Evolutionary conservation across 345 rosid genomes (phyloP).

Genomic region (Citrus sp.): DNA sequence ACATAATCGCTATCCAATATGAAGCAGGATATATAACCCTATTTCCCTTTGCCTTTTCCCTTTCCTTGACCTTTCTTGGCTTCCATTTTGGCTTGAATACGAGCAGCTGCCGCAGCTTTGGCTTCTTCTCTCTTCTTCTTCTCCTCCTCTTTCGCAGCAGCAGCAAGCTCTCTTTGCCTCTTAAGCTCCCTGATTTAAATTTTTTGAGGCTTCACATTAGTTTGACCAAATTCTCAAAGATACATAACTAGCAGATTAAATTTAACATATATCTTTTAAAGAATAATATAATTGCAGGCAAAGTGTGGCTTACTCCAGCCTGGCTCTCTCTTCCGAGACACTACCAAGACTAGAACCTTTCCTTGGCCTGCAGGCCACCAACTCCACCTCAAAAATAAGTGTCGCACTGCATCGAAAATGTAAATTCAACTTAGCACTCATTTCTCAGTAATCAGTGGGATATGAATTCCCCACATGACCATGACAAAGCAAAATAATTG

Average conservation of each 20-base stretch:
- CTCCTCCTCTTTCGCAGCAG: constrained; percentile 75
- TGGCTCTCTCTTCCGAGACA: constrained; percentile 78
- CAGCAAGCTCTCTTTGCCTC: constrained; percentile 85
- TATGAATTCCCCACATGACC: not conserved
- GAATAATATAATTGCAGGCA: not conserved
- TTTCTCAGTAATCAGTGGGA: not conserved
- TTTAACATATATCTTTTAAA: not conserved
- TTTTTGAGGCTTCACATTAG: not conserved
- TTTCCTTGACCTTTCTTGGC: constrained; percentile 80
- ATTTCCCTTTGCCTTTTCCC: constrained; percentile 82
- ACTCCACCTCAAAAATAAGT: constrained; percentile 83
- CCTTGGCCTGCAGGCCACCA: constrained; percentile 70
- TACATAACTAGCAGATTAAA: not conserved
- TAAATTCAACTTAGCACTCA: not conserved
- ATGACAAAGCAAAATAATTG: not conserved
- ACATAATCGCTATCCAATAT: not conserved
- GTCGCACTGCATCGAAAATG: constrained; percentile 59
- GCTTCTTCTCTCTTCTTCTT: constrained; percentile 91
- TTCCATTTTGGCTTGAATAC: constrained; percentile 83
- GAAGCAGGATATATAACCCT: not conserved
- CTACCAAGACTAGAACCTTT: constrained; percentile 71
- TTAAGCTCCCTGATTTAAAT: constrained; percentile 66
- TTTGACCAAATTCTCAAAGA: not conserved
- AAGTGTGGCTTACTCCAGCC: constrained; percentile 69
- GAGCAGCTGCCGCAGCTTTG: constrained; percentile 90